Percentiles rank a stretch among this genome's conserved stretches.
These are phyloP conservation scores for Diaporthe humulicola DNA, from an alignment of 2,329 filamentous ascomycete species.

Conservation along the genomic window DNA sequence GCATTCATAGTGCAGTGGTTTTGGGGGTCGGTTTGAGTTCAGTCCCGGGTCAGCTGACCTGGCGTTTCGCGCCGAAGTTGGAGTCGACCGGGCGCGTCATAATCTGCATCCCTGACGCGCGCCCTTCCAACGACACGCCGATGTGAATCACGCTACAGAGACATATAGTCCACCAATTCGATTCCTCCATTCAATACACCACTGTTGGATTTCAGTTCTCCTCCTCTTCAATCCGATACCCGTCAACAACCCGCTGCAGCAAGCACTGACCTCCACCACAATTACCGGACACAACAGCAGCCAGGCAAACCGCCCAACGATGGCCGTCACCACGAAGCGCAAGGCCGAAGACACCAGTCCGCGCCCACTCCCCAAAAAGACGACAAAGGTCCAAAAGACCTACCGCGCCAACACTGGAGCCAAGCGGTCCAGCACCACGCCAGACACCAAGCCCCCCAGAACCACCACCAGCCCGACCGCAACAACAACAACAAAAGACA, in stretches of 20 bases:
- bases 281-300: neutral
- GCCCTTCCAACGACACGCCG: constrained; percentile 39
- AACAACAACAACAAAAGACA: constrained; percentile 41
- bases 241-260: neutral
- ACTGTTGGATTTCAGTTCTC: neutral
- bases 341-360: neutral
- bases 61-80: constrained; percentile 7
- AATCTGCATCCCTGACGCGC: constrained; percentile 17
- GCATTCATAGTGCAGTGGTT: neutral
- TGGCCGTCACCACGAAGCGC: constrained; percentile 29
- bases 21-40: neutral
- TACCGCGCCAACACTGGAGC: constrained; percentile 30
- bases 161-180: neutral
- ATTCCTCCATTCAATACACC: too few relatives aligned
- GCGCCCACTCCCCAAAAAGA: neutral
- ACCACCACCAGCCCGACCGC: neutral
- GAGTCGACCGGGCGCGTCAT: neutral
- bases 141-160: constrained; percentile 25
- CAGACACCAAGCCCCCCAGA: neutral
- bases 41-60: constrained; percentile 27
- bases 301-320: neutral
- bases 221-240: neutral
- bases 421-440: neutral
- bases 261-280: neutral
- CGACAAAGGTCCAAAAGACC: constrained; percentile 25